Evolutionary conservation across 495 filamentous ascomycete genomes (phyloP).

Genomic region (Penicillium paxilli): DNA sequence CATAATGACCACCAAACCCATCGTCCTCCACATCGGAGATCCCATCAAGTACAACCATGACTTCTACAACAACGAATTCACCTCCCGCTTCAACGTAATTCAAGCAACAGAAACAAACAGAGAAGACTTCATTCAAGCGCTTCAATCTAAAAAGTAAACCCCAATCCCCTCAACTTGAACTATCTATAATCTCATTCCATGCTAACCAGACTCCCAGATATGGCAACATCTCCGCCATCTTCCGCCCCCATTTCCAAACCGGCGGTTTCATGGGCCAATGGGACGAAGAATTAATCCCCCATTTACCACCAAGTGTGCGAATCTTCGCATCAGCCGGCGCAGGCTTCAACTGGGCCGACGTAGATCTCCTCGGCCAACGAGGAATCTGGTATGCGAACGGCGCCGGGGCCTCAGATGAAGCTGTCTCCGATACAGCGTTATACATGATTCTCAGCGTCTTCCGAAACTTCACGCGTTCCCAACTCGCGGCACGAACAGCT

Average conservation of each 20-base stretch:
- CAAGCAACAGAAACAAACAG: conserved; percentile 51
- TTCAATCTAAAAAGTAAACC: conserved; percentile 45
- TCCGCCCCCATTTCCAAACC: conserved; percentile 70
- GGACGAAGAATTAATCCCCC: conserved; percentile 63
- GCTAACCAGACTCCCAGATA: conserved; percentile 34
- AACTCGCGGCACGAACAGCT: conserved; percentile 35
- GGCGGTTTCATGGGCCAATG: conserved; percentile 67
- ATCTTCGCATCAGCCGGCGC: conserved; percentile 70
- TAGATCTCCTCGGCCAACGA: conserved; percentile 50
- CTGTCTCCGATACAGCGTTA: conserved; percentile 63
- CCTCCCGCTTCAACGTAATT: conserved; percentile 53
- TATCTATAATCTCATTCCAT: background rate
- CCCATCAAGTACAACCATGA: conserved; percentile 59
- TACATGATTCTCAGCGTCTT: conserved; percentile 63
- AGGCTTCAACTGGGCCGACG: conserved; percentile 73
- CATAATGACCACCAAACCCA: conserved; percentile 18
- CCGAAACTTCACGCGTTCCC: conserved; percentile 58
- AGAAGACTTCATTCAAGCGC: conserved; percentile 55
- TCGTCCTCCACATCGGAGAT: conserved; percentile 66
- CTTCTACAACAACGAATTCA: conserved; percentile 50
- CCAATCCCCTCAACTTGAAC: background rate
- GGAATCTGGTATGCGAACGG: conserved; percentile 66
- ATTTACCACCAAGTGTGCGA: conserved; percentile 61
- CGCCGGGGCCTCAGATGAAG: conserved; percentile 61
- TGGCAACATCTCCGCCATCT: conserved; percentile 67